Conservation (phyloP, 75 land plant genomes). For the Adiantum capillusveneris region DNA sequence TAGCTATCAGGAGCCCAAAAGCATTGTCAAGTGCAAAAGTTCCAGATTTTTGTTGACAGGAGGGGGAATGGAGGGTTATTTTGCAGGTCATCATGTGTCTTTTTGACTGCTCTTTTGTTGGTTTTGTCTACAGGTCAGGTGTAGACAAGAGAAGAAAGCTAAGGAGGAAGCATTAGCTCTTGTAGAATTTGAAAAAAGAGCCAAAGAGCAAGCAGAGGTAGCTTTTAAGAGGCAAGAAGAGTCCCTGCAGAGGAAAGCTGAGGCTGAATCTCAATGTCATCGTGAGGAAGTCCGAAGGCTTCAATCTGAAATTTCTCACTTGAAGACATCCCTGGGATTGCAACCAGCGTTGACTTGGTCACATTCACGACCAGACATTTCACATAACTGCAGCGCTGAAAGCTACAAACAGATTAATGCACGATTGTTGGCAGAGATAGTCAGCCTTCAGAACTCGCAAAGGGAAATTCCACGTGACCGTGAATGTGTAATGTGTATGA, state of each 20-base stretch:
- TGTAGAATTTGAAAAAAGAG: slow-evolving; percentile 16
- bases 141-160: slow-evolving; percentile 21
- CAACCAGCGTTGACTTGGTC: not conserved
- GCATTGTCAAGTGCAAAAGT: no score
- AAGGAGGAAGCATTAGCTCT: slow-evolving; percentile 18
- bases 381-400: not conserved
- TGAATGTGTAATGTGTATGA: slow-evolving; percentile 92
- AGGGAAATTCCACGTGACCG: slow-evolving; percentile 62
- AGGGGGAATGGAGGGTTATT: not conserved
- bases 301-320: slow-evolving; percentile 6
- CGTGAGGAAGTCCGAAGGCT: slow-evolving; percentile 13
- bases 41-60: not conserved
- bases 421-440: slow-evolving; percentile 16
- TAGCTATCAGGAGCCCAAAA: no score
- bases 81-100: not conserved
- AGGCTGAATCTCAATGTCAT: slow-evolving; percentile 13
- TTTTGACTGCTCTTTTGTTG: not conserved
- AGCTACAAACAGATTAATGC: slow-evolving; percentile 30
- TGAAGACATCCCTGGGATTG: slow-evolving; percentile 5
- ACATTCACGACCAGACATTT: not conserved
- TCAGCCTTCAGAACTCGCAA: slow-evolving; percentile 26
- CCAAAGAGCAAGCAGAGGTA: slow-evolving; percentile 19
- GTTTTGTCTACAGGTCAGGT: slow-evolving; percentile 12
- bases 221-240: slow-evolving; percentile 17
- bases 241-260: slow-evolving; percentile 18